These are phyloP conservation scores for Aspergillus costaricaensis DNA, from an alignment of 2,329 filamentous ascomycete species.

Conservation along the genomic window DNA sequence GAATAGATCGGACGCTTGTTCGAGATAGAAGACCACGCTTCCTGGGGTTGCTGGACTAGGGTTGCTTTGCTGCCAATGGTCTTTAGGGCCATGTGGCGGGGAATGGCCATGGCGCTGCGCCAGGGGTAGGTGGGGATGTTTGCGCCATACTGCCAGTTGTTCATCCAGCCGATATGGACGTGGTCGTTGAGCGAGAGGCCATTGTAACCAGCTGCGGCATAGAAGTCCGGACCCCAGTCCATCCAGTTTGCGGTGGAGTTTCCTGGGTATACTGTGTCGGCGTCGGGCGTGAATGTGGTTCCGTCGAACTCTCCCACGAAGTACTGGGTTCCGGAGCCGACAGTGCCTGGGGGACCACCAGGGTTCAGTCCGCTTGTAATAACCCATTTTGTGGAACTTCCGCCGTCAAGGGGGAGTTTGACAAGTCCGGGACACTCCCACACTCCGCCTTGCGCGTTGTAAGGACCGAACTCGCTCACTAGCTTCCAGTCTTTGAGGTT, in stretches of 20 bases:
- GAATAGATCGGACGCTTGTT: not conserved
- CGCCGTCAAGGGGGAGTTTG: constrained; percentile 22
- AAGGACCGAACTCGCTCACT: constrained; percentile 28
- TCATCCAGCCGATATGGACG: constrained; percentile 32
- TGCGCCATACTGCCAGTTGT: constrained; percentile 33
- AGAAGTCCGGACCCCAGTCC: constrained; percentile 34
- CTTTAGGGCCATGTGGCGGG: constrained; percentile 25
- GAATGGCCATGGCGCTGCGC: constrained; percentile 31
- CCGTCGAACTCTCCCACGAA: constrained; percentile 33
- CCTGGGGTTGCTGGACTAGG: not conserved
- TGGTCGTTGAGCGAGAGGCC: constrained; percentile 22
- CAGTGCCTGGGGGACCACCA: constrained; percentile 31
- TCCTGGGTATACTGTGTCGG: constrained; percentile 14
- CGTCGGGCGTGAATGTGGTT: constrained; percentile 26
- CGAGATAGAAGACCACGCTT: not conserved
- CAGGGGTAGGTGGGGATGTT: constrained; percentile 28
- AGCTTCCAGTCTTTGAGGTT: constrained; percentile 31
- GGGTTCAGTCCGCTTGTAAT: constrained; percentile 30
- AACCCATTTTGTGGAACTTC: constrained; percentile 30
- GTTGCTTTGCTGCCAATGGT: constrained; percentile 16
- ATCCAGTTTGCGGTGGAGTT: constrained; percentile 30
- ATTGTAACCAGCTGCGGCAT: constrained; percentile 28
- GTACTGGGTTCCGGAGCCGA: constrained; percentile 34
- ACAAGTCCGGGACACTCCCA: constrained; percentile 36
- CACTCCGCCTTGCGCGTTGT: constrained; percentile 29